A percentile compares a stretch with the other conserved stretches of the same genome.
phyloP scores from a whole-genome alignment of 257 asterid genomes.

The Fraxinus anomala region DNA sequence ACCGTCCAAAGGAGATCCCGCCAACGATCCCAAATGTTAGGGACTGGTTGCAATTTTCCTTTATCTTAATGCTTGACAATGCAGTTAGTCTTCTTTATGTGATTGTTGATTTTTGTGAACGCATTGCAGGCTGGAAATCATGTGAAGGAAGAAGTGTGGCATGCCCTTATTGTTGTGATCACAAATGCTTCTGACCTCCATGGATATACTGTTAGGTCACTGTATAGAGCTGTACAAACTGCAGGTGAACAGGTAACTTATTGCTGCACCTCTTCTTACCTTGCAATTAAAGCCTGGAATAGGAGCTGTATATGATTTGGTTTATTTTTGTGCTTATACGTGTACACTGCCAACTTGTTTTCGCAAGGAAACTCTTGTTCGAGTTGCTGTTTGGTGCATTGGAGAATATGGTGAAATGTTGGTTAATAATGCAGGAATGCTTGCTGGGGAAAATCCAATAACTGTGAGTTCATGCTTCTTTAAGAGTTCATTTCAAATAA shows the following conservation, averaged over 20 bases:
- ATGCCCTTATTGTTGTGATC: slow-evolving; percentile 82
- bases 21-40: neutral
- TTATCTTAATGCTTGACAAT: slow-evolving; percentile 13
- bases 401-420: slow-evolving; percentile 98
- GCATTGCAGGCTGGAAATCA: slow-evolving; percentile 79
- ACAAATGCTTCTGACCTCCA: slow-evolving; percentile 93
- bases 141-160: slow-evolving; percentile 98
- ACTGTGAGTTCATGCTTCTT: slow-evolving; percentile 62
- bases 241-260: slow-evolving; percentile 74
- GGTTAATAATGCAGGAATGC: slow-evolving; percentile 69
- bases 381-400: slow-evolving; percentile 97
- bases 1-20: neutral
- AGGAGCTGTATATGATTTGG: slow-evolving; percentile 14
- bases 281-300: slow-evolving; percentile 1
- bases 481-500: neutral
- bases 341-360: slow-evolving; percentile 24
- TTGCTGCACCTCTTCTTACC: neutral
- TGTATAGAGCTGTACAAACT: slow-evolving; percentile 72
- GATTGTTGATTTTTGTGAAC: slow-evolving; percentile 33
- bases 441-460: slow-evolving; percentile 72
- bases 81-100: slow-evolving; percentile 2
- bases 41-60: neutral
- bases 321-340: slow-evolving; percentile 7
- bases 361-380: slow-evolving; percentile 83
- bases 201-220: slow-evolving; percentile 81